A percentile compares a stretch with the other conserved stretches of the same genome.
phyloP scores from a whole-genome alignment of 768 basidiomycete species.

The Calocera viscosa region DNA sequence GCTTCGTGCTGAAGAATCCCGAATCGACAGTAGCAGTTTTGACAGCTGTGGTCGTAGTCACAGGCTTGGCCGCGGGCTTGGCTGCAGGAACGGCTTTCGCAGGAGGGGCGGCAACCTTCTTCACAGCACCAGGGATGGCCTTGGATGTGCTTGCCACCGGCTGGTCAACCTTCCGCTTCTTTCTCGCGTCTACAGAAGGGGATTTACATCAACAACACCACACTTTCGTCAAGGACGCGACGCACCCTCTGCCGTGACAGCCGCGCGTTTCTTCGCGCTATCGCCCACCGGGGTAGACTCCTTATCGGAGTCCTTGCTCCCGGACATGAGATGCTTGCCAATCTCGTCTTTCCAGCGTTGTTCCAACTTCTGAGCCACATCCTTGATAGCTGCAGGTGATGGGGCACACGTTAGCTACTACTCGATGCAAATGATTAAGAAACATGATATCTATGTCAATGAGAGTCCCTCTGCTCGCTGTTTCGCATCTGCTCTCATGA shows the following conservation, averaged over 20 bases:
- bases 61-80: constrained; percentile 21
- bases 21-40: constrained; percentile 78
- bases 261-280: neutral
- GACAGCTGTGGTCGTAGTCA: constrained; percentile 28
- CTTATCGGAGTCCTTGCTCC: neutral
- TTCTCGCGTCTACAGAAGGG: constrained; percentile 22
- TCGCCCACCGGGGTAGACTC: constrained; percentile 2
- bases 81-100: constrained; percentile 54
- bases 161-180: constrained; percentile 65
- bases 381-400: constrained; percentile 12
- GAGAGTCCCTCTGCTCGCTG: neutral
- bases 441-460: neutral
- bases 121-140: constrained; percentile 10
- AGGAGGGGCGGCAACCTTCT: constrained; percentile 32
- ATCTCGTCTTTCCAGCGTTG: constrained; percentile 3
- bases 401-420: constrained; percentile 9
- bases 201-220: neutral
- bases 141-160: constrained; percentile 33
- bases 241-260: constrained; percentile 49
- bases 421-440: neutral
- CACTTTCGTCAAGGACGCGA: constrained; percentile 37
- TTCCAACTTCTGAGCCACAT: constrained; percentile 10
- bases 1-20: constrained; percentile 79
- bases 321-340: neutral
- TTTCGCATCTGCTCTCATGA: neutral